phyloP scores from a whole-genome alignment of 2,329 filamentous ascomycete species.

The Hypocreales sp. region DNA sequence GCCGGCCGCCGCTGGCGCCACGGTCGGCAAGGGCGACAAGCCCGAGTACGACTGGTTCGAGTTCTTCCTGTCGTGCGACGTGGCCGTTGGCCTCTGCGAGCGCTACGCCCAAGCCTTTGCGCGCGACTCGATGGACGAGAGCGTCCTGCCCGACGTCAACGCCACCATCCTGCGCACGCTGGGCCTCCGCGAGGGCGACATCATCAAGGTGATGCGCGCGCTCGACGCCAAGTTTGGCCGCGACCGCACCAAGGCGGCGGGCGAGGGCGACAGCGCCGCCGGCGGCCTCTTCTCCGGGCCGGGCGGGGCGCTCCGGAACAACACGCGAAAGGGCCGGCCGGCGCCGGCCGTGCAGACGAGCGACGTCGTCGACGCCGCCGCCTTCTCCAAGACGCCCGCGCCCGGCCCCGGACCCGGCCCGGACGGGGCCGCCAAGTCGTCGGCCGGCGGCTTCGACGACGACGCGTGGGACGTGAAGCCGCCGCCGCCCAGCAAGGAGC shows the following conservation, averaged over 20 bases:
- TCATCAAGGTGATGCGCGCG: constrained; percentile 83
- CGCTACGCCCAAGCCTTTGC: constrained; percentile 81
- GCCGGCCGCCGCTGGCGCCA: constrained; percentile 36
- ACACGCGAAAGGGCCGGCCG: constrained; percentile 82
- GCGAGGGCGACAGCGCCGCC: constrained; percentile 41
- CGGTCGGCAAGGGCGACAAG: constrained; percentile 43
- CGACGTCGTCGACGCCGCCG: constrained; percentile 76
- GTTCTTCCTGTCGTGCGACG: constrained; percentile 87
- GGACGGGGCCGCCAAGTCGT: constrained; percentile 9
- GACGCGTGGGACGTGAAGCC: constrained; percentile 94
- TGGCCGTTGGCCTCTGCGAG: constrained; percentile 85
- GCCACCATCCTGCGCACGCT: constrained; percentile 69
- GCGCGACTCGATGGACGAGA: constrained; percentile 92
- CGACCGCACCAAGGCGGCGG: constrained; percentile 32
- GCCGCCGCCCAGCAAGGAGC: too few species aligned
- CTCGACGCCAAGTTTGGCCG: constrained; percentile 70
- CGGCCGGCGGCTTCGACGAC: constrained; percentile 65
- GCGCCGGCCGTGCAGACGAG: constrained; percentile 74
- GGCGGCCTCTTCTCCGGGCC: constrained; percentile 80
- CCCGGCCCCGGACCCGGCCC: constrained; percentile 7
- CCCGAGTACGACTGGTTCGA: constrained; percentile 96
- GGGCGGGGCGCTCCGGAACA: constrained; percentile 82
- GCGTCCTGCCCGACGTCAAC: constrained; percentile 78
- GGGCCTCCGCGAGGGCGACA: constrained; percentile 91
- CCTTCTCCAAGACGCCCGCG: constrained; percentile 49